Evolutionary conservation across 495 filamentous ascomycete species (phyloP), one percentile per base, ranked within the genome.

Genomic region (Penicillium simplicissimum): DNA sequence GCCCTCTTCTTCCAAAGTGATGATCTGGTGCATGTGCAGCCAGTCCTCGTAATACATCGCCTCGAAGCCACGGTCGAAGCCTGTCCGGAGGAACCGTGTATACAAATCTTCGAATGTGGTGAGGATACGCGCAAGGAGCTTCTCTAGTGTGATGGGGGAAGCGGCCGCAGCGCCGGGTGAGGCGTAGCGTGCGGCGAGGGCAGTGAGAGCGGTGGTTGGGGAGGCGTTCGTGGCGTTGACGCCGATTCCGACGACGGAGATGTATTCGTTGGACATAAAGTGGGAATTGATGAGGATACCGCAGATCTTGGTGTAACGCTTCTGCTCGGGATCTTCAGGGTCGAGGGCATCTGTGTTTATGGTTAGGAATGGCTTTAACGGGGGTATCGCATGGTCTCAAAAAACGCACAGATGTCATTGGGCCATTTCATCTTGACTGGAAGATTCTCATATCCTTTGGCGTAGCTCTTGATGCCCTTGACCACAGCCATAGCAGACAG

Each of bases 371-470:
- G 28, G 19, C n/a, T 19, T 13, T n/a, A 11, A 36, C 9, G 17
- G n/a, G n/a, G 10, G 7, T 8, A 28, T 31, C 11, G 23, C 11
- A 53, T 28, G 8, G 17, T 15, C 23, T 51, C 25, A 14, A n/a
- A n/a, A n/a, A n/a, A 63, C 72, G 42, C 71, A 84, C 77, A 97
- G 61, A 98, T 90, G 71, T 98, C 95, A 63, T 98, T 98, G 8
- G 95, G 95, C 95, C 95, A 98, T 75, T 98, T 98, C 36, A 98
- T 70, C 71, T 91, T 92, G 38, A 98, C 85, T 9, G 90, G 91
- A 34, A 97, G 62, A 1, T 83, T 75, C 37, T 82, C 79, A 71
- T 96, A 98, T 49, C 89, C 88, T 17, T 74, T 73, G 54, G 84
- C 92, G 69, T 97, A 98, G 28, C 80, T 81, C 64, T 91, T 87